phyloP scores from a whole-genome alignment of 306 rosid species.

The Fragaria nilgerrensis region DNA sequence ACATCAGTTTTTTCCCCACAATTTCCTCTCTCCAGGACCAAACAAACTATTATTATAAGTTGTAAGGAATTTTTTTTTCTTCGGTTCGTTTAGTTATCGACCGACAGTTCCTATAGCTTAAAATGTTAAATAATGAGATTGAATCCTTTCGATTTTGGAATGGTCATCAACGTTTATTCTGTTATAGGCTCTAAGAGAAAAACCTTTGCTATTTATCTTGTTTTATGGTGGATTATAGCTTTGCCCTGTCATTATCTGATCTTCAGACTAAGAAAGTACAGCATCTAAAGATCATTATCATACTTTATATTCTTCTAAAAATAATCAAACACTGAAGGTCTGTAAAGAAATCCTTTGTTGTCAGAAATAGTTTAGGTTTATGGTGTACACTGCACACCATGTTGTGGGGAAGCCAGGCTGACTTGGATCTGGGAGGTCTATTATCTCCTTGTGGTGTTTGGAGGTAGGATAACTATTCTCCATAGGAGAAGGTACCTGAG shows the following conservation, averaged over 20 bases:
- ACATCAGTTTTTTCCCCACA: not conserved
- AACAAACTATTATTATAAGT: not conserved
- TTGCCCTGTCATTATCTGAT: not conserved
- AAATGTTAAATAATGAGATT: not conserved
- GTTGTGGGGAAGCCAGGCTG: slow-evolving; percentile 17
- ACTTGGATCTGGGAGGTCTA: slow-evolving; percentile 15
- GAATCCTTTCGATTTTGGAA: not conserved
- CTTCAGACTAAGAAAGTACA: not conserved
- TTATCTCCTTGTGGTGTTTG: not conserved
- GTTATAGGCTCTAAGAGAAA: slow-evolving; percentile 1
- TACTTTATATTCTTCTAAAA: not conserved
- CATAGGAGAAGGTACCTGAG: not conserved
- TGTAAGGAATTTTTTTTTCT: not conserved
- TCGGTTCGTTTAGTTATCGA: not conserved
- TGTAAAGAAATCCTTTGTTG: not conserved
- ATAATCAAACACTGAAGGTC: not conserved
- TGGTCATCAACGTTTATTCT: not conserved
- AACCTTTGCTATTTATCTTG: not conserved
- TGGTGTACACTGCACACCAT: slow-evolving; percentile 7
- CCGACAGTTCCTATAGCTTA: not conserved
- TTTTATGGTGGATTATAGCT: not conserved
- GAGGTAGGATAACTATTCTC: not conserved
- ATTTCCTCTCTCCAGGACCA: not conserved
- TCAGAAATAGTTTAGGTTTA: not conserved
- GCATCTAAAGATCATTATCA: not conserved